Evolutionary conservation across 148 eudicot genomes (phyloP), one percentile per base, ranked within the genome.

Genomic region (Suaeda aralocaspica): DNA sequence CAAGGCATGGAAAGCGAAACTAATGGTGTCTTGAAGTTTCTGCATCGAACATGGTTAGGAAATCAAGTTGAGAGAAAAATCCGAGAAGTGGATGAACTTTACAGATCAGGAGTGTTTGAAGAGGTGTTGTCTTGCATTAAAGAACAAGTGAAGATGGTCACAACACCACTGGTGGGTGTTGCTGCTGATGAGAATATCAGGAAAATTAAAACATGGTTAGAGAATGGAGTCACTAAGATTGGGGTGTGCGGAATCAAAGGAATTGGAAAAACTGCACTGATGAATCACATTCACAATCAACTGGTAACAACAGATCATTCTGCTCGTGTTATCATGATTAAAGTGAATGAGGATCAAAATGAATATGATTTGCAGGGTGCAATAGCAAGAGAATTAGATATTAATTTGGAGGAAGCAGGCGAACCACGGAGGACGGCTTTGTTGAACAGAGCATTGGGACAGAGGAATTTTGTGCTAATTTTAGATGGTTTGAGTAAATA

Each of bases 231-330:
- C 19, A 74, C 72, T 25, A 36, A 22, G n/a, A 68, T 74, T n/a
- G 78, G 78, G 39, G 72, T 74, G 34, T 60, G 68, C 21, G 78
- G 78, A 41, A 41, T 36, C 9, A 3, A 29, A 59, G 78, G 78
- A 39, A 29, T 74, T 0, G 78, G 78, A 6, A 74, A 74, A 68
- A 74, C 78, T 18, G 78, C 42, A 19, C 21, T 68, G 0, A 51
- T 68, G 62, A 74, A 2, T 45, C 67, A 67, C 58, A 59, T 74
- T 19, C 53, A 67, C 39, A 74, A 74, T 69, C 25, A 28, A 24
- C 61, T 68, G 1, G n/a, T 28, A 34, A 34, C 1, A 25, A 12
- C 1, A 52, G 13, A 41, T 3, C 69, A 51, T 10, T 6, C 49
- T 36, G 34, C 46, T 19, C 50, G 39, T 12, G 59, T 68, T 62